These are phyloP conservation scores for Caryopteris hybrid DNA, from an alignment of 305 asterid species.

Conservation along the genomic window DNA sequence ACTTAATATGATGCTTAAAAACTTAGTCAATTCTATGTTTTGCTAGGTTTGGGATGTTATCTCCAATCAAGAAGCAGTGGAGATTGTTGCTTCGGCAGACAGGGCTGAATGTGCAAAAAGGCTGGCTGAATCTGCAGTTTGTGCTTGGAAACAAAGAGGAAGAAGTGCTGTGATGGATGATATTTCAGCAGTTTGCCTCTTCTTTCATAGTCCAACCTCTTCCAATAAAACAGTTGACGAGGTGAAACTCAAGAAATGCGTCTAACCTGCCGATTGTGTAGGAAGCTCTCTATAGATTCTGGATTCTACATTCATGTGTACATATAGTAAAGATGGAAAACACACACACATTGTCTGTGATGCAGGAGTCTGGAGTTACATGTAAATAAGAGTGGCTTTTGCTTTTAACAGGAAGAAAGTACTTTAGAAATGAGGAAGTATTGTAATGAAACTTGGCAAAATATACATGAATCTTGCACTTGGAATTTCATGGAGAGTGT, in stretches of 20 bases:
- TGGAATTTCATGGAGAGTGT: neutral
- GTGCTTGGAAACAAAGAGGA: conserved; percentile 67
- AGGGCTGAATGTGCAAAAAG: conserved; percentile 59
- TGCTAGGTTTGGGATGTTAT: conserved; percentile 83
- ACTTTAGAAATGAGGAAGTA: no score
- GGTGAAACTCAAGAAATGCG: conserved; percentile 5
- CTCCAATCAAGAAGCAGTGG: conserved; percentile 71
- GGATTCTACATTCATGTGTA: neutral
- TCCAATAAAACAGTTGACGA: neutral
- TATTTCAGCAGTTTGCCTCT: conserved; percentile 70
- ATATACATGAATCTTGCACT: neutral
- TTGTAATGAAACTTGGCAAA: neutral
- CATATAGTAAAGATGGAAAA: neutral
- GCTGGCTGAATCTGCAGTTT: conserved; percentile 53
- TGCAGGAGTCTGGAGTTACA: neutral
- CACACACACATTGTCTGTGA: neutral
- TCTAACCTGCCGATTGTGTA: neutral
- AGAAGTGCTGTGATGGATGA: conserved; percentile 63
- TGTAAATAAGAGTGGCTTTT: neutral
- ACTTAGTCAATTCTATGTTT: neutral
- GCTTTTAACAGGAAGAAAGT: no score
- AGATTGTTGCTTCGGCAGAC: conserved; percentile 50
- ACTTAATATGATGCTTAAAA: no score
- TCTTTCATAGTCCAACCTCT: conserved; percentile 33
- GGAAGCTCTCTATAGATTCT: neutral